Evolutionary conservation across 2,329 filamentous ascomycete species (phyloP), one percentile per base, ranked within the genome.

Genomic region (Neophaeococcomyces mojaviensis): DNA sequence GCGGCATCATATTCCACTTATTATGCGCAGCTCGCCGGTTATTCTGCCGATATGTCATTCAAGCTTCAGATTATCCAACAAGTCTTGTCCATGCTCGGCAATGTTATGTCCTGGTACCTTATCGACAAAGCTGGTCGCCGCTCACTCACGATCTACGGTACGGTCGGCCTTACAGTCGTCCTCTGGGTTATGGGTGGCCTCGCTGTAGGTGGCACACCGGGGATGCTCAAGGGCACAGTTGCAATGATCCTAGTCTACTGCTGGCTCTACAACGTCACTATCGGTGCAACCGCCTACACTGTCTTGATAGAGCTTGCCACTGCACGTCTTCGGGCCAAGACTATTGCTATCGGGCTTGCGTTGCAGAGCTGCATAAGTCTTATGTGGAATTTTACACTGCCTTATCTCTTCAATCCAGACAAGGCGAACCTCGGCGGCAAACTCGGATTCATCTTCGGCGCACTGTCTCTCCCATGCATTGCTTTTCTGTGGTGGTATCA

Each of bases 1-100:
- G 56, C 2, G 67, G 65, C 6, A 58, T 66, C 20, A 50, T 58
- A 19, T 70, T 69, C 20, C 56, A n/a, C n/a, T n/a, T n/a, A n/a
- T n/a, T n/a, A n/a, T n/a, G n/a, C n/a, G n/a, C n/a, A n/a, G n/a
- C n/a, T 61, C 1, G 55, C 62, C 2, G 52, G 56, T 5, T 71
- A 71, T 49, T 56, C 57, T n/a, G 68, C 67, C 2, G 71, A 71
- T 2, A 59, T 57, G 47, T 63, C 59, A 43, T 70, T 68, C 56
- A 62, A 57, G 41, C 56, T 70, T 1, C 61, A 67, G 40, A 70
- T 69, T 37, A 58, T 59, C 9, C 66, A 69, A 49, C 67, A 68
- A 39, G 59, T 62, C 2, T 47, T 66, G 4, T 68, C 63, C 1
- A 58, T 68, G 13, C 33, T 64, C 4, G 68, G 68, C 18, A 70